Conservation (phyloP, 1,284 basidiomycete genomes). For the Albatrellus sp. region DNA sequence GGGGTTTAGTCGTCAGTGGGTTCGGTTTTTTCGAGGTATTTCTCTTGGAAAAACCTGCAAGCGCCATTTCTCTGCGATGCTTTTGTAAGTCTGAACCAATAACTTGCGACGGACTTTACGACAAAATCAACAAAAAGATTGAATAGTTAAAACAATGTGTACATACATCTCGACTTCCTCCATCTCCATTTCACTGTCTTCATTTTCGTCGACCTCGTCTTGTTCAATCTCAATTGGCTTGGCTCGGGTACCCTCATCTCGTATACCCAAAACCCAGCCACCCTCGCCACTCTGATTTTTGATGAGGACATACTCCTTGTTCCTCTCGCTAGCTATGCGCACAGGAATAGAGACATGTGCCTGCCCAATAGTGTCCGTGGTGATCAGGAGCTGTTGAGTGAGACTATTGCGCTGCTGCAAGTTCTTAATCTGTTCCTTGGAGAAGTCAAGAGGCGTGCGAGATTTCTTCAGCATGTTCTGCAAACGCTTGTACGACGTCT, state of each 20-base stretch:
- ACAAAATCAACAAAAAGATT: constrained; percentile 16
- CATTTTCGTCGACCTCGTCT: constrained; percentile 25
- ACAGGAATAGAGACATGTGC: constrained; percentile 85
- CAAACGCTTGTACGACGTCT: constrained; percentile 85
- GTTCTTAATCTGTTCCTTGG: constrained; percentile 86
- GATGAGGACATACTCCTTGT: constrained; percentile 86
- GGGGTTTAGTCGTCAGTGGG: constrained; percentile 20
- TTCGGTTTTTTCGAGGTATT: constrained; percentile 32
- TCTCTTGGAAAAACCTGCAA: constrained; percentile 51
- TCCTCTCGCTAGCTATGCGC: constrained; percentile 88
- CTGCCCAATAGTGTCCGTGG: constrained; percentile 88
- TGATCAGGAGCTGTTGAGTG: constrained; percentile 90
- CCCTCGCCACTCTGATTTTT: constrained; percentile 81
- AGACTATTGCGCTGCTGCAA: constrained; percentile 83
- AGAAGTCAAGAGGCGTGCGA: constrained; percentile 87
- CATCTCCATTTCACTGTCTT: constrained; percentile 54
- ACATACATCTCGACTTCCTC: constrained; percentile 66
- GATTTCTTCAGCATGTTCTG: constrained; percentile 83
- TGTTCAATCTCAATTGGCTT: constrained; percentile 84
- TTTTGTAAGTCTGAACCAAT: constrained; percentile 59
- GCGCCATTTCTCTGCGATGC: constrained; percentile 52
- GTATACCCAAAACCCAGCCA: constrained; percentile 89
- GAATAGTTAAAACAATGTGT: constrained; percentile 10
- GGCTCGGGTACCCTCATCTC: constrained; percentile 63
- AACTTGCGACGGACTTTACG: constrained; percentile 15